Percentiles rank a stretch among this genome's conserved stretches.
These are phyloP conservation scores for Boletus coccyginus DNA, from an alignment of 768 basidiomycete species.

Conservation along the genomic window DNA sequence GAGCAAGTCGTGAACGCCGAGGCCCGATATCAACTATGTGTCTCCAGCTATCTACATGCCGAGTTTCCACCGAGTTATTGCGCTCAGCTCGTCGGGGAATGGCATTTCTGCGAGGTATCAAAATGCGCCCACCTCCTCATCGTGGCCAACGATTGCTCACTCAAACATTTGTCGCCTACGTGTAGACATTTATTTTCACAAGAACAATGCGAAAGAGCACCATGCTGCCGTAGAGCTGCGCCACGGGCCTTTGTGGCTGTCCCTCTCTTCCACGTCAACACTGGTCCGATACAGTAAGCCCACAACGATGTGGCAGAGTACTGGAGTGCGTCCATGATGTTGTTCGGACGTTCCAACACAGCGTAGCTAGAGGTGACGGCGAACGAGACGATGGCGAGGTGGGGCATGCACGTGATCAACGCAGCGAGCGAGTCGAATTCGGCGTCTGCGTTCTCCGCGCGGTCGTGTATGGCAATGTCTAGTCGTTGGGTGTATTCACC, in stretches of 20 bases:
- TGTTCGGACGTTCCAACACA: not conserved
- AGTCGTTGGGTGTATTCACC: conserved; percentile 25
- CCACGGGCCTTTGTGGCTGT: conserved; percentile 77
- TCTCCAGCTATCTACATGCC: not conserved
- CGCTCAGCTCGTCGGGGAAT: conserved; percentile 46
- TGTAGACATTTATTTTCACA: conserved; percentile 78
- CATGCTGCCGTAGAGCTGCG: conserved; percentile 64
- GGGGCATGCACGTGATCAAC: conserved; percentile 15
- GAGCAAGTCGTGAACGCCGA: conserved; percentile 56
- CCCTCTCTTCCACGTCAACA: conserved; percentile 70
- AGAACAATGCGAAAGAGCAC: conserved; percentile 59
- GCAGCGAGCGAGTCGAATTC: conserved; percentile 8
- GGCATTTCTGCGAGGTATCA: conserved; percentile 70
- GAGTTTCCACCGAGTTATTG: not conserved
- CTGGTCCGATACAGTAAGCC: conserved; percentile 54
- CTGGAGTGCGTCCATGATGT: conserved; percentile 16
- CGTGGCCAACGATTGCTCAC: not conserved
- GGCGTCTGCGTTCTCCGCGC: not conserved
- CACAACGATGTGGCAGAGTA: conserved; percentile 36
- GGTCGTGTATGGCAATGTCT: conserved; percentile 26
- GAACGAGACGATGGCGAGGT: conserved; percentile 24
- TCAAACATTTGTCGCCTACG: not conserved
- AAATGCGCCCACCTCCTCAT: not conserved
- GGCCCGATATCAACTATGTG: conserved; percentile 49
- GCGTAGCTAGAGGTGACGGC: not conserved